A percentile compares a stretch with the other conserved stretches of the same genome.
Conservation (phyloP, 176 grass and related monocot species). For the Oryza australiensis region DNA sequence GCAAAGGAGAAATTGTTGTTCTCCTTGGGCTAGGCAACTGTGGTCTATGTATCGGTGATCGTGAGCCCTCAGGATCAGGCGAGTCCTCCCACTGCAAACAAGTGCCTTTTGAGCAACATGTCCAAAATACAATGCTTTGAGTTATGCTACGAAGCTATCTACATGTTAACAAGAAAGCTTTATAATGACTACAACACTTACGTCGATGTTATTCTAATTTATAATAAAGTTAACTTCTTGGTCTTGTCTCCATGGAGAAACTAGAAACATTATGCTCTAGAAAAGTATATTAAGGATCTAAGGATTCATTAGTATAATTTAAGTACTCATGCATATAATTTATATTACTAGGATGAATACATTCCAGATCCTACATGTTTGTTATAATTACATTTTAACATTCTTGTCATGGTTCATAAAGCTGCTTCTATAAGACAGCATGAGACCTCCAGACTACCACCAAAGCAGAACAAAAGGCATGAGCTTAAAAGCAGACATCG, state of each 20-base stretch:
- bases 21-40: conserved; percentile 45
- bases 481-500: not conserved
- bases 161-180: conserved; percentile 11
- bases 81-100: conserved; percentile 63
- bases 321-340: not conserved
- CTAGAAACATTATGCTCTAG: not conserved
- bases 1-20: conserved; percentile 48
- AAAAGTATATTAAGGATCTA: conserved; percentile 5
- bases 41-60: conserved; percentile 29
- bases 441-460: conserved; percentile 7
- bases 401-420: not conserved
- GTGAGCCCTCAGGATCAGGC: conserved; percentile 34
- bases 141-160: conserved; percentile 15
- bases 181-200: not conserved
- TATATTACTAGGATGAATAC: not conserved
- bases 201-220: not conserved
- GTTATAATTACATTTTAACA: not conserved
- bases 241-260: not conserved
- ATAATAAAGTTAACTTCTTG: not conserved
- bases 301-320: not conserved
- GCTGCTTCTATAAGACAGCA: conserved; percentile 8
- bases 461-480: not conserved
- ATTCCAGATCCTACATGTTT: not conserved
- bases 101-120: conserved; percentile 7
- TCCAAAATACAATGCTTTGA: conserved; percentile 11